phyloP scores from a whole-genome alignment of 2,329 filamentous ascomycete genomes.

The Phaeoacremonium minimum region DNA sequence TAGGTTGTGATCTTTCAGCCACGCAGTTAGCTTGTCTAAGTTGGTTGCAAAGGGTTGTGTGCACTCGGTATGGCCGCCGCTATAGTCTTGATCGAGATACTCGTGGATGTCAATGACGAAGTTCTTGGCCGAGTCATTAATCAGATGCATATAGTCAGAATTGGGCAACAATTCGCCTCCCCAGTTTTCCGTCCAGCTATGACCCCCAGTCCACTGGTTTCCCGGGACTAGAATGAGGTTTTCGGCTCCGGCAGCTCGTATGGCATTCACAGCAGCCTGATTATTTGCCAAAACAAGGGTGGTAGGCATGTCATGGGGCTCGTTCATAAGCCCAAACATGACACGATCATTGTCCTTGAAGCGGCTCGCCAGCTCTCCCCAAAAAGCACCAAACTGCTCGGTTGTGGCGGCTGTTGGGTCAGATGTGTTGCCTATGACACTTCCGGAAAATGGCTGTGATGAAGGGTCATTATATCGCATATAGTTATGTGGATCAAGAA shows the following conservation, averaged over 20 bases:
- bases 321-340: constrained; percentile 46
- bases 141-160: constrained; percentile 32
- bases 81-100: constrained; percentile 45
- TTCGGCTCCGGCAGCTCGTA: constrained; percentile 34
- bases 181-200: constrained; percentile 35
- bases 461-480: constrained; percentile 50
- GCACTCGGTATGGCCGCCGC: constrained; percentile 35
- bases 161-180: constrained; percentile 29
- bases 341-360: constrained; percentile 41
- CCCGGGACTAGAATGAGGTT: constrained; percentile 45
- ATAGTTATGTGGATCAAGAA: constrained; percentile 49
- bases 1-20: constrained; percentile 37
- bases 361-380: constrained; percentile 39
- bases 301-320: constrained; percentile 46
- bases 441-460: constrained; percentile 40
- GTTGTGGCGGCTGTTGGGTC: constrained; percentile 40
- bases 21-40: constrained; percentile 35
- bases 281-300: constrained; percentile 38
- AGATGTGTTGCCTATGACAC: constrained; percentile 40
- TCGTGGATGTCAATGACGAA: constrained; percentile 47
- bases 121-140: constrained; percentile 41
- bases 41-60: constrained; percentile 30
- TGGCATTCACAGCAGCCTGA: constrained; percentile 40
- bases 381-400: constrained; percentile 41
- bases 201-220: constrained; percentile 44